A percentile compares a stretch with the other conserved stretches of the same genome.
These are phyloP conservation scores for Neocucurbitaria cava DNA, from an alignment of 2,329 filamentous ascomycete species.

Conservation along the genomic window DNA sequence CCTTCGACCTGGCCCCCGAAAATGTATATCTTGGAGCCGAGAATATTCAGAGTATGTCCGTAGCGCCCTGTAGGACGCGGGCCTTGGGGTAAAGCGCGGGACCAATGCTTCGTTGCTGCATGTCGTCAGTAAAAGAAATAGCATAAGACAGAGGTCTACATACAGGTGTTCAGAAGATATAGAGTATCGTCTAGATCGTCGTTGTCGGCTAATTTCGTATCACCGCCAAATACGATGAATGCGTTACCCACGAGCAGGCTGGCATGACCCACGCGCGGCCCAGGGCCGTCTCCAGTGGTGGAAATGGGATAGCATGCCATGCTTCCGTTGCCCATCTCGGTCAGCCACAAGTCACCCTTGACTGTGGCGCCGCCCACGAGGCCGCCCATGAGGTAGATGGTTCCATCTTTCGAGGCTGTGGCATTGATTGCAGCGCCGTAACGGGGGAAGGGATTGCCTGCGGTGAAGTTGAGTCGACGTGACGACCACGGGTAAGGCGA, in stretches of 20 bases:
- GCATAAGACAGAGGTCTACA: constrained; percentile 46
- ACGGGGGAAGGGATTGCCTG: constrained; percentile 89
- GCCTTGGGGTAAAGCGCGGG: constrained; percentile 86
- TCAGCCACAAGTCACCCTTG: constrained; percentile 97
- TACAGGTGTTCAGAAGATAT: constrained; percentile 97
- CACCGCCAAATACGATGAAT: constrained; percentile 98
- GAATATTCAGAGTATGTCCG: constrained; percentile 93
- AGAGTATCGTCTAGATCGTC: constrained; percentile 93
- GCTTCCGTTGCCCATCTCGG: constrained; percentile 82
- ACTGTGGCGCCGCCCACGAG: constrained; percentile 94
- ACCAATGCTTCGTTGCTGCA: constrained; percentile 96
- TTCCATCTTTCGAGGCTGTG: constrained; percentile 91
- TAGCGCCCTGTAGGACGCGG: constrained; percentile 88
- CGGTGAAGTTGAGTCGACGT: constrained; percentile 83
- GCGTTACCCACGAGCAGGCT: constrained; percentile 96
- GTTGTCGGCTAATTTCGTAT: constrained; percentile 94
- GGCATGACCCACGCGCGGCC: constrained; percentile 91
- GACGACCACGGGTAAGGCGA: constrained; percentile 97
- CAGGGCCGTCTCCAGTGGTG: constrained; percentile 91
- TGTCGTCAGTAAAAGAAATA: constrained; percentile 34
- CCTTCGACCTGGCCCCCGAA: constrained; percentile 98
- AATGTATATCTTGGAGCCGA: constrained; percentile 96
- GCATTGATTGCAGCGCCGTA: constrained; percentile 97
- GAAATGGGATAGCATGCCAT: constrained; percentile 91
- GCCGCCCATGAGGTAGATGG: constrained; percentile 97